Conservation (phyloP, 768 basidiomycete species). For the Ramaria sp. region DNA sequence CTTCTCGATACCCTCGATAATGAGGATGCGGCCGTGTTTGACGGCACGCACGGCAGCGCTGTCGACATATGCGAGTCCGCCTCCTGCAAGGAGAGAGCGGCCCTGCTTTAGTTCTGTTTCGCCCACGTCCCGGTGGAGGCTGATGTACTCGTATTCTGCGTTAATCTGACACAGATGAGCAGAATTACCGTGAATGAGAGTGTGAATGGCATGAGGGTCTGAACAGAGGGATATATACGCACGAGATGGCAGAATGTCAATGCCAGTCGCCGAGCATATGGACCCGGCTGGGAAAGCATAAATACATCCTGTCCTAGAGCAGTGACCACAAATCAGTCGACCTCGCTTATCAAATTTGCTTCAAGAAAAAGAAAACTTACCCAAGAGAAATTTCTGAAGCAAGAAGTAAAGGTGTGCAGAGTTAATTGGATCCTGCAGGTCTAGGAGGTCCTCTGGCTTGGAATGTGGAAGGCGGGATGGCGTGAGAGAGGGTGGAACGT, state of each 20-base stretch:
- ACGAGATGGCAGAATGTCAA: constrained; percentile 52
- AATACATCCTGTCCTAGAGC: constrained; percentile 46
- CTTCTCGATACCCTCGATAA: constrained; percentile 63
- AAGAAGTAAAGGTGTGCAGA: constrained; percentile 52
- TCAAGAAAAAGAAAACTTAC: not conserved
- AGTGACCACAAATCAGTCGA: no score
- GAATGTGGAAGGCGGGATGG: constrained; percentile 39
- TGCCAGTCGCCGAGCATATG: constrained; percentile 51
- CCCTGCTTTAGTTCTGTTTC: constrained; percentile 67
- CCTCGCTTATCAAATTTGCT: no score
- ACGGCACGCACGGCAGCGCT: constrained; percentile 57
- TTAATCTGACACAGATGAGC: constrained; percentile 35
- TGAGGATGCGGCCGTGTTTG: constrained; percentile 52
- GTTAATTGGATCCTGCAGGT: constrained; percentile 41
- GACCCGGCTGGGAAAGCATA: constrained; percentile 55
- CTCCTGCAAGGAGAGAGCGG: constrained; percentile 49
- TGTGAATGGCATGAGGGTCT: no score
- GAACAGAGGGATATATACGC: not conserved
- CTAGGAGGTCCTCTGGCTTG: constrained; percentile 28
- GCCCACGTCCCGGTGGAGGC: constrained; percentile 58
- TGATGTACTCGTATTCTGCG: constrained; percentile 58
- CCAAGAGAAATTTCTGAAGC: constrained; percentile 57
- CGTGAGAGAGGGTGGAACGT: constrained; percentile 36
- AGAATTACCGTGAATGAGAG: not conserved
- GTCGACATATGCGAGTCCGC: constrained; percentile 56